Percentiles rank a stretch among this genome's conserved stretches.
phyloP scores from a whole-genome alignment of 805 yeast species.

The Wickerhamomyces rabaulensis region DNA sequence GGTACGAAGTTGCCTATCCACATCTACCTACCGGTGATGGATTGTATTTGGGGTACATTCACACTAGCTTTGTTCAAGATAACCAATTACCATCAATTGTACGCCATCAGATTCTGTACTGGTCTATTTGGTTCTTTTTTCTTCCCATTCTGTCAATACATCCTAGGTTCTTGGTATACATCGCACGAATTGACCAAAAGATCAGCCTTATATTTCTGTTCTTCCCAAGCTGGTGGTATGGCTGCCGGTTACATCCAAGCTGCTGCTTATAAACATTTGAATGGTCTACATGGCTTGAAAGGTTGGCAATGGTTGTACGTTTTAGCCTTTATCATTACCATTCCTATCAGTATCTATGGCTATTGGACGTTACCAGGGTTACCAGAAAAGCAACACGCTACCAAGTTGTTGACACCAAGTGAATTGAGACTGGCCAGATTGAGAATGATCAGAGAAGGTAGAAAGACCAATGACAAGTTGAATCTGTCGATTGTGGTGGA shows the following conservation, averaged over 20 bases:
- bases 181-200: constrained; percentile 29
- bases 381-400: constrained; percentile 44
- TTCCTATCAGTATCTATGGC: constrained; percentile 43
- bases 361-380: constrained; percentile 59
- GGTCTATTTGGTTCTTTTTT: constrained; percentile 31
- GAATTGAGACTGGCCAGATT: constrained; percentile 48
- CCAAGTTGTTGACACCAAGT: constrained; percentile 46
- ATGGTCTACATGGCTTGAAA: constrained; percentile 34
- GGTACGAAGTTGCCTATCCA: constrained; percentile 16
- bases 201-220: constrained; percentile 25
- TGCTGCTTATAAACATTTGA: constrained; percentile 26
- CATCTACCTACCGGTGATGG: constrained; percentile 18
- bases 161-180: constrained; percentile 31
- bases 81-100: constrained; percentile 17
- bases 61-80: constrained; percentile 14
- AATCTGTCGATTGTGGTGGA: constrained; percentile 5
- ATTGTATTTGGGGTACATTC: constrained; percentile 12
- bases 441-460: constrained; percentile 26
- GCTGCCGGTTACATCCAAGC: constrained; percentile 30
- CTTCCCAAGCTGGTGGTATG: constrained; percentile 43
- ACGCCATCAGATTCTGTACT: constrained; percentile 27
- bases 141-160: constrained; percentile 27
- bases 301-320: constrained; percentile 50
- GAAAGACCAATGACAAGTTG: constrained; percentile 20
- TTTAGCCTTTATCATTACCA: constrained; percentile 40